Conservation (phyloP, 768 basidiomycete species). For the Cyclocybe aegerita region DNA sequence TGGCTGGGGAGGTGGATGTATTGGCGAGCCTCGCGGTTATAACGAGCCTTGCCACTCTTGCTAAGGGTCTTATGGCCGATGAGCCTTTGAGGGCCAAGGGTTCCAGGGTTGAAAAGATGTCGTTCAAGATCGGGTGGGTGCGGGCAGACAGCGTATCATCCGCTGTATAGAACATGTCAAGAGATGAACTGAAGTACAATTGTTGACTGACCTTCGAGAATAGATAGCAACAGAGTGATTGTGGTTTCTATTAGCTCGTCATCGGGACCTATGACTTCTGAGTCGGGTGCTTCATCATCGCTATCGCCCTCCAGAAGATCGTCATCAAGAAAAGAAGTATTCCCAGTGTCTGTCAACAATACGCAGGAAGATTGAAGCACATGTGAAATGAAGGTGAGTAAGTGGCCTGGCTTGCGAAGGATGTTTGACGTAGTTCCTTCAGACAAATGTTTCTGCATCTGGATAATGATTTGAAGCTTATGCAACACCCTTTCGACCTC, state of each 20-base stretch:
- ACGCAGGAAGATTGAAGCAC: slow-evolving; percentile 52
- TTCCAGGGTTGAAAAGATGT: slow-evolving; percentile 69
- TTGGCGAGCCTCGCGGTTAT: slow-evolving; percentile 80
- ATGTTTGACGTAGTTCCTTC: slow-evolving; percentile 57
- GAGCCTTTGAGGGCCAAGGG: slow-evolving; percentile 49
- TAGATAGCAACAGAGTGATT: slow-evolving; percentile 76
- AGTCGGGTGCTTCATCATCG: slow-evolving; percentile 52
- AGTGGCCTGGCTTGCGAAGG: slow-evolving; percentile 61
- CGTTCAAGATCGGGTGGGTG: slow-evolving; percentile 62
- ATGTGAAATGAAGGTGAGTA: slow-evolving; percentile 82
- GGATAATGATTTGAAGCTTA: slow-evolving; percentile 77
- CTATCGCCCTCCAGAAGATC: slow-evolving; percentile 48
- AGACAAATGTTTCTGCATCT: slow-evolving; percentile 73
- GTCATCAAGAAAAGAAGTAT: slow-evolving; percentile 37
- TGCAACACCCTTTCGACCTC: slow-evolving; percentile 53
- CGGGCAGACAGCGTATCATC: slow-evolving; percentile 63
- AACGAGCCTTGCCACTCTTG: slow-evolving; percentile 80
- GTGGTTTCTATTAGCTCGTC: slow-evolving; percentile 77
- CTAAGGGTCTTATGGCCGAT: slow-evolving; percentile 49
- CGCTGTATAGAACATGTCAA: slow-evolving; percentile 24
- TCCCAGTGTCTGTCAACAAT: slow-evolving; percentile 25
- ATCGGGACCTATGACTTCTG: slow-evolving; percentile 39
- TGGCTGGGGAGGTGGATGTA: slow-evolving; percentile 30
- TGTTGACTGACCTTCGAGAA: slow-evolving; percentile 71
- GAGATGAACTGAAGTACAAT: not conserved